Base-by-base conservation (phyloP, 257 asterid genomes). In the Ehretia macrophylla region DNA sequence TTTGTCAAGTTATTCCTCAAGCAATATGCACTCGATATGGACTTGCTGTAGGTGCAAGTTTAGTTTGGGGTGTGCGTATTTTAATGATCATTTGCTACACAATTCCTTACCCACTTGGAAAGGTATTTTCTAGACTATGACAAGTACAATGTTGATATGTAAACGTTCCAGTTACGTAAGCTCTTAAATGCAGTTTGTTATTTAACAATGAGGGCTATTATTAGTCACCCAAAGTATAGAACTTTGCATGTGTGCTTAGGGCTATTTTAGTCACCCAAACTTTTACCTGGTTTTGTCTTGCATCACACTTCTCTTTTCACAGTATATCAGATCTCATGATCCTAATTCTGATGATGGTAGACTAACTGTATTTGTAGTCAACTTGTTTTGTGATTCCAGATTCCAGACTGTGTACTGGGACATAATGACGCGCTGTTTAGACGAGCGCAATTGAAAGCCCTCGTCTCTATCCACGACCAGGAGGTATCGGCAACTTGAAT, bases 21-120 rank as follows among this genome's bases (percentile, higher is more conserved):
- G 99, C 99, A 32, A 85, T 89, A 75, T 93, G 99, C 76, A 85
- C 97, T 18, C 77, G 99, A 75, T 93, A 93, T 55, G 99, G 99
- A 75, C 97, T 93, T 73, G 91, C 96, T 18, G 94, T 93, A 19
- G 99, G 99, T 57, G 96, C 97, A 38, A 85, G 87, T 71, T 72
- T 93, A 44, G 79, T 89, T 58, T 93, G 97, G 95, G 94, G 89
- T 49, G 97, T 93, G 58, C 92, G 88, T 13, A n/a, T 89, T 66
- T 74, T 93, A 71, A 85, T 93, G 97, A 55, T 89, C 35, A 16
- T 87, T 63, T 81, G 85, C 81, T 89, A 87, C 68, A 96, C 99
- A 17, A 74, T 93, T 67, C 69, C 92, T 60, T 93, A 86, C 62
- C 99, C 99, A 19, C 85, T 93, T 22, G 99, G 99, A 68, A 93